Percentiles rank a stretch among this genome's conserved stretches.
These are phyloP conservation scores for Digitaria exilis DNA, from an alignment of 202 grass and related monocot species.

Conservation along the genomic window DNA sequence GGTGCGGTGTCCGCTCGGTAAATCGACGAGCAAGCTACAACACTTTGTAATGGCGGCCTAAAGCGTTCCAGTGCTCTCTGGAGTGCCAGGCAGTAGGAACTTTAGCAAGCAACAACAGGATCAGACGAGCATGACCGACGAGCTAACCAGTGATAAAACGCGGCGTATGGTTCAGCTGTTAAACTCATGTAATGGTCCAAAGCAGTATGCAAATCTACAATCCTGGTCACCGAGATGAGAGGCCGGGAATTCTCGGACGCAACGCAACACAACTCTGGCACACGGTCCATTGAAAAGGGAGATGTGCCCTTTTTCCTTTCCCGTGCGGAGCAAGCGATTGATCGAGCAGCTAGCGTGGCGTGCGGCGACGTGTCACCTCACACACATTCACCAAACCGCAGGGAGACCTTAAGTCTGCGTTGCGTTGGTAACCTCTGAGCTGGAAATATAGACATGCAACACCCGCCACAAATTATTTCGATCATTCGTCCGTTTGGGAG, in stretches of 20 bases:
- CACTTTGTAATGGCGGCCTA: not conserved
- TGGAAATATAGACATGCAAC: not conserved
- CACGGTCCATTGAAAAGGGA: not conserved
- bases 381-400: slow-evolving; percentile 23
- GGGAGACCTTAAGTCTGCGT: not conserved
- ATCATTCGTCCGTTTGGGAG: not conserved
- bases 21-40: no score
- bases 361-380: slow-evolving; percentile 24
- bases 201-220: not conserved
- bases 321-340: slow-evolving; percentile 15
- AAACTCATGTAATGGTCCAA: not conserved
- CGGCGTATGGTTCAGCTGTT: not conserved
- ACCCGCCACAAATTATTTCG: not conserved
- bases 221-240: not conserved
- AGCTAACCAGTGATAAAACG: not conserved
- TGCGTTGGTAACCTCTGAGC: not conserved
- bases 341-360: not conserved
- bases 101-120: no score
- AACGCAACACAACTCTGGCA: not conserved
- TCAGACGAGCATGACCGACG: not conserved
- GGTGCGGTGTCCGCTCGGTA: no score
- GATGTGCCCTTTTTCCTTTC: not conserved
- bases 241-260: not conserved
- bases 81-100: not conserved
- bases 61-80: not conserved